Conservation (phyloP, 306 rosid species). For the Vigna reflexopilosa region DNA sequence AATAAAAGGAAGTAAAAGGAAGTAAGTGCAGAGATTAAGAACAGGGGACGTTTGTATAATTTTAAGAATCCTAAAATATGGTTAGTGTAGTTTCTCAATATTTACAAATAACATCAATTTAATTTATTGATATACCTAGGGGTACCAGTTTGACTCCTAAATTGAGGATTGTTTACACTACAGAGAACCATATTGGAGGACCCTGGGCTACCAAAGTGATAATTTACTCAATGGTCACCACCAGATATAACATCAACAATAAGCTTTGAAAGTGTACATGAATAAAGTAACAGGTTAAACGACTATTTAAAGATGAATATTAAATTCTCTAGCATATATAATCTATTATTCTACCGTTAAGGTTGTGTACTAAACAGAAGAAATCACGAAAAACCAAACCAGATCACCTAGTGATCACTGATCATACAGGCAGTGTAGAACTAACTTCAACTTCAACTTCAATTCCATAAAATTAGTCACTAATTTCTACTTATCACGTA, state of each 20-base stretch:
- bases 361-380: not conserved
- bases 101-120: not conserved
- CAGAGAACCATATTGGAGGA: not conserved
- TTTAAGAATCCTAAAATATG: too few relatives aligned
- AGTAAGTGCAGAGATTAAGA: too few relatives aligned
- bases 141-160: conserved; percentile 1
- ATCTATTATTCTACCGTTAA: not conserved
- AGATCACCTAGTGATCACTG: conserved; percentile 1
- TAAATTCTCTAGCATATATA: not conserved
- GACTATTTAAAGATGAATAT: not conserved
- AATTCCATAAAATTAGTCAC: conserved; percentile 32
- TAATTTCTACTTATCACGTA: conserved; percentile 12
- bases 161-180: conserved; percentile 17
- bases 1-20: too few relatives aligned
- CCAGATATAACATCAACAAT: too few relatives aligned
- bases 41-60: too few relatives aligned
- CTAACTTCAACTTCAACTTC: conserved; percentile 35
- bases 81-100: too few relatives aligned
- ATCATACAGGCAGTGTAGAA: not conserved
- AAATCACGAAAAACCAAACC: conserved; percentile 27
- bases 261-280: too few relatives aligned
- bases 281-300: too few relatives aligned
- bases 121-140: not conserved
- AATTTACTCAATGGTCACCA: not conserved
- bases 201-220: not conserved